Evolutionary conservation across 768 basidiomycete species (phyloP).

Genomic region (Phlebiopsis flavidoalba): DNA sequence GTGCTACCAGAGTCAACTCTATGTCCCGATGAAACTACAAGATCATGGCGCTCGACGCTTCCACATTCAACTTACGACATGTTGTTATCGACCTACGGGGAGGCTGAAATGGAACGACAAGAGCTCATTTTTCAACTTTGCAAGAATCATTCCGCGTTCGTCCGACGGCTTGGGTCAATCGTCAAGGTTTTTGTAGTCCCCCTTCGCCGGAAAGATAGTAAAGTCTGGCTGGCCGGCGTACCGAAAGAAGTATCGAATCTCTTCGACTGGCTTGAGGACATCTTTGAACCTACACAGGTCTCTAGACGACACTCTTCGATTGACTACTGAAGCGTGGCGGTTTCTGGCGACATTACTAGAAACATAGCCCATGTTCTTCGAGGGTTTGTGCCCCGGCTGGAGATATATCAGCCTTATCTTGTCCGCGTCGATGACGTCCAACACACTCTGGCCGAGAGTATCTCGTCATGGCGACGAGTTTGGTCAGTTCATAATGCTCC

Average conservation of each 20-base stretch:
- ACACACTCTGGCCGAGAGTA: constrained; percentile 30
- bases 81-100: constrained; percentile 36
- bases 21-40: background rate
- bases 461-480: constrained; percentile 44
- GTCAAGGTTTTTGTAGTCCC: constrained; percentile 74
- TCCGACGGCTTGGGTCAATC: constrained; percentile 59
- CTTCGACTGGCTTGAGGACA: constrained; percentile 88
- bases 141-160: constrained; percentile 64
- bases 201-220: constrained; percentile 64
- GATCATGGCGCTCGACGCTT: constrained; percentile 23
- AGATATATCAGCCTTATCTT: constrained; percentile 86
- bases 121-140: constrained; percentile 65
- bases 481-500: constrained; percentile 77
- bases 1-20: background rate
- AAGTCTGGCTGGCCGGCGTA: constrained; percentile 77
- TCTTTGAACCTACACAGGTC: constrained; percentile 71
- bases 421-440: constrained; percentile 66
- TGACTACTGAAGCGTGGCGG: constrained; percentile 19
- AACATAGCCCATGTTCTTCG: constrained; percentile 56
- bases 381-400: constrained; percentile 58
- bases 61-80: constrained; percentile 27
- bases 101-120: constrained; percentile 55
- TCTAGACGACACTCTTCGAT: constrained; percentile 46
- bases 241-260: constrained; percentile 64
- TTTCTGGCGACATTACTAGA: constrained; percentile 31